These are phyloP conservation scores for Agarophyton chilense DNA, from an alignment of 23 red algal genomes.

Conservation along the genomic window DNA sequence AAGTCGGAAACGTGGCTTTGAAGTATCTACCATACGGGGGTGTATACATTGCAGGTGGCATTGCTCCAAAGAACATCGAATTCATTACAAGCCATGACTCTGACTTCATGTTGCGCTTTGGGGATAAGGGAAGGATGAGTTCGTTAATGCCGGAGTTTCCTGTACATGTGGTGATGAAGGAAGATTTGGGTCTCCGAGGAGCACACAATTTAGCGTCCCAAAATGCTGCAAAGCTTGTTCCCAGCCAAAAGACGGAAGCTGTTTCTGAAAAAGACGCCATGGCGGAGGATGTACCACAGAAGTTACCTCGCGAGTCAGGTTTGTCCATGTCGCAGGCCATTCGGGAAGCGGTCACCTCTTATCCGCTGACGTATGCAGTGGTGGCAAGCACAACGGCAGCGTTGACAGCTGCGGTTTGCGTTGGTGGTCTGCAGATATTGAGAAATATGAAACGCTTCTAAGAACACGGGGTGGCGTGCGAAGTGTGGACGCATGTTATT, in stretches of 20 bases:
- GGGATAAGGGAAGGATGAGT: conserved; percentile 86
- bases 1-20: conserved; percentile 86
- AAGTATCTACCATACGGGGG: conserved; percentile 94
- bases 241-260: neutral
- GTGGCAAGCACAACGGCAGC: conserved; percentile 52
- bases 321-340: conserved; percentile 39
- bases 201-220: conserved; percentile 88
- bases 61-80: conserved; percentile 97
- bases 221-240: conserved; percentile 39
- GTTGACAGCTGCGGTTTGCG: conserved; percentile 41
- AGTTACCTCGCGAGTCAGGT: neutral
- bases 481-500: too few species aligned
- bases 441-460: conserved; percentile 5
- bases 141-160: conserved; percentile 75
- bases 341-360: conserved; percentile 44
- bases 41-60: conserved; percentile 93
- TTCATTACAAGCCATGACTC: conserved; percentile 55
- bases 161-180: conserved; percentile 82
- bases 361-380: conserved; percentile 62
- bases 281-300: neutral
- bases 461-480: neutral
- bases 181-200: conserved; percentile 96
- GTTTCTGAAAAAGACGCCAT: neutral
- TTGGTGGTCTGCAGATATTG: conserved; percentile 26
- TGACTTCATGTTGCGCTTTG: conserved; percentile 77